Evolutionary conservation across 345 rosid species (phyloP).

Genomic region (Linum tenue): DNA sequence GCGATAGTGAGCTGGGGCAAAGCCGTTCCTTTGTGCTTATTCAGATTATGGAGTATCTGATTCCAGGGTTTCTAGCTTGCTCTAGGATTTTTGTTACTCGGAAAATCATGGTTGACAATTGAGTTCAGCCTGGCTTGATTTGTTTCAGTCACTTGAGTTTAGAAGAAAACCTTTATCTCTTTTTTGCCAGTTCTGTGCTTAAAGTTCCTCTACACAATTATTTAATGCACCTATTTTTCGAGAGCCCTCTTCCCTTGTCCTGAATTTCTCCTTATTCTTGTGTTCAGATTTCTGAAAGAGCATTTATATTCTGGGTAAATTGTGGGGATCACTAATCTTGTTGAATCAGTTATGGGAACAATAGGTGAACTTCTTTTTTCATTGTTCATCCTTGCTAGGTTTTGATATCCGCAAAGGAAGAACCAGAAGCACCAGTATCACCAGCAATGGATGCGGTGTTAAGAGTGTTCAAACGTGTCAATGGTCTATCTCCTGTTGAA

Average conservation of each 20-base stretch:
- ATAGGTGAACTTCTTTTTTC: neutral
- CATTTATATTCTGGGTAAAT: neutral
- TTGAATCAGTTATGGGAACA: neutral
- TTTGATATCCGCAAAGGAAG: slow-evolving; percentile 50
- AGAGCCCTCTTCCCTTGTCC: neutral
- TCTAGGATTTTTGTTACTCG: too few relatives aligned
- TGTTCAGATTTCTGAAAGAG: neutral
- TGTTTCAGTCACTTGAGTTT: too few relatives aligned
- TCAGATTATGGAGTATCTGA: too few relatives aligned
- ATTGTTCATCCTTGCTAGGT: slow-evolving; percentile 26
- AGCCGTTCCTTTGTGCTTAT: too few relatives aligned
- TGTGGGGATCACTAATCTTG: neutral
- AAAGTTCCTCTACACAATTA: too few relatives aligned
- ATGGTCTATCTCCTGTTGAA: slow-evolving; percentile 33
- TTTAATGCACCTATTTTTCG: neutral
- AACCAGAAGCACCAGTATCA: slow-evolving; percentile 39
- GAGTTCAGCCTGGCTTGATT: neutral
- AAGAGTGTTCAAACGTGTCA: slow-evolving; percentile 43
- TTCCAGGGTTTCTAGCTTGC: too few relatives aligned
- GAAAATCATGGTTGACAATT: too few relatives aligned
- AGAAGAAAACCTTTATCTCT: too few relatives aligned
- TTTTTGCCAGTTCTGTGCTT: too few relatives aligned
- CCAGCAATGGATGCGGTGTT: slow-evolving; percentile 54
- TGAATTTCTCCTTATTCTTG: neutral
- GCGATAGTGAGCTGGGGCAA: too few relatives aligned